These are phyloP conservation scores for Vaccinium darrowii DNA, from an alignment of 148 eudicot genomes.

Conservation along the genomic window DNA sequence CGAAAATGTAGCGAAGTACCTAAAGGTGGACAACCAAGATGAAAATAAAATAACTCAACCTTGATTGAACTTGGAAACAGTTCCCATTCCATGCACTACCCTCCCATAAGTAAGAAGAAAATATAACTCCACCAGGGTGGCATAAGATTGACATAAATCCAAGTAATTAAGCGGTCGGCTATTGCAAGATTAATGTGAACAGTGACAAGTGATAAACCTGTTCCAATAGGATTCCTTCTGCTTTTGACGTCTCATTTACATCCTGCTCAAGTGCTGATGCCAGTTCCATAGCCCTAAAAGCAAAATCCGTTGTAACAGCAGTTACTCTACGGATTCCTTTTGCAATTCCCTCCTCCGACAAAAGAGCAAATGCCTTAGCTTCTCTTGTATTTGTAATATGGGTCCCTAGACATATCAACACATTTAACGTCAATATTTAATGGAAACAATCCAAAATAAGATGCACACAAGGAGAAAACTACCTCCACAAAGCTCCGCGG, in stretches of 20 bases:
- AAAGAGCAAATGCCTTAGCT: constrained; percentile 84
- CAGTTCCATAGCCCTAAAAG: constrained; percentile 57
- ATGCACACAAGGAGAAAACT: constrained; percentile 13
- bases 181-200: neutral
- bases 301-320: constrained; percentile 78
- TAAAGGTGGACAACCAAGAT: neutral
- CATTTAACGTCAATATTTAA: neutral
- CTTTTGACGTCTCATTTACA: constrained; percentile 61
- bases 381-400: constrained; percentile 91
- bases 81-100: neutral
- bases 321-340: constrained; percentile 97
- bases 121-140: neutral
- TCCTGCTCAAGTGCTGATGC: constrained; percentile 75
- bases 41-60: neutral
- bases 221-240: constrained; percentile 63
- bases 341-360: constrained; percentile 94
- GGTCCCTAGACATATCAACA: constrained; percentile 54
- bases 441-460: neutral
- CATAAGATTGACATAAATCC: neutral
- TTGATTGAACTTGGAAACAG: neutral
- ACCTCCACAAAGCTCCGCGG: constrained; percentile 98
- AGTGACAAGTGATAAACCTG: constrained; percentile 49
- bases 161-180: neutral
- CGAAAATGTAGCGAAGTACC: neutral
- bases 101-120: neutral